phyloP scores from a whole-genome alignment of 2,329 filamentous ascomycete genomes.

The Alternaria brassicicola region DNA sequence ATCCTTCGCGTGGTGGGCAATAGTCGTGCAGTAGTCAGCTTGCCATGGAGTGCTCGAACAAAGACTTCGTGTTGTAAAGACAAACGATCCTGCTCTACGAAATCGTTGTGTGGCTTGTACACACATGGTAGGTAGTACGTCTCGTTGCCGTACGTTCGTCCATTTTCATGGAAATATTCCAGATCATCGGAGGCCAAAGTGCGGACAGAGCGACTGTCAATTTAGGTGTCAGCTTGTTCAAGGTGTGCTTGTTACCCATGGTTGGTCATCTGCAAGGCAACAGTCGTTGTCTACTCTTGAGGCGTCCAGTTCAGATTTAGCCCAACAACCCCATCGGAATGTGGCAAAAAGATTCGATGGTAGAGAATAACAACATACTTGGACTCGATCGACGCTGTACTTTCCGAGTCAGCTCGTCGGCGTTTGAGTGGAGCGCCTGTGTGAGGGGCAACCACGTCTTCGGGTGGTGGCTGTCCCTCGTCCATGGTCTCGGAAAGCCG shows the following conservation, averaged over 20 bases:
- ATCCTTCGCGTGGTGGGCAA: slow-evolving; percentile 36
- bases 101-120: slow-evolving; percentile 51
- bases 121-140: slow-evolving; percentile 68
- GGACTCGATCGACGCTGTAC: slow-evolving; percentile 41
- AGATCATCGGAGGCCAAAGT: slow-evolving; percentile 55
- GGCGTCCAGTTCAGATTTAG: not conserved
- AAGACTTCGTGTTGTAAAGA: slow-evolving; percentile 69
- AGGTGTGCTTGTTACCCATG: not conserved
- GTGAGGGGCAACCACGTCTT: slow-evolving; percentile 43
- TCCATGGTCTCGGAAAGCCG: slow-evolving; percentile 46
- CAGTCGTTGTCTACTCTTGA: not conserved
- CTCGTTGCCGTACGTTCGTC: slow-evolving; percentile 65
- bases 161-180: slow-evolving; percentile 65
- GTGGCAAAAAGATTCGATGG: not conserved
- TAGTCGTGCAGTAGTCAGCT: slow-evolving; percentile 44
- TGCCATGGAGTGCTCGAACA: slow-evolving; percentile 49
- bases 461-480: slow-evolving; percentile 47
- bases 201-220: slow-evolving; percentile 42
- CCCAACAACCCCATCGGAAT: not conserved
- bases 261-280: not conserved
- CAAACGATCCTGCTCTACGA: slow-evolving; percentile 67
- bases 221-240: slow-evolving; percentile 6
- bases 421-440: slow-evolving; percentile 45
- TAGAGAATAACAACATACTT: slow-evolving; percentile 36
- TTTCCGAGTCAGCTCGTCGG: slow-evolving; percentile 39